These are phyloP conservation scores for Xylaria venustula DNA, from an alignment of 495 filamentous ascomycete genomes.

Conservation along the genomic window DNA sequence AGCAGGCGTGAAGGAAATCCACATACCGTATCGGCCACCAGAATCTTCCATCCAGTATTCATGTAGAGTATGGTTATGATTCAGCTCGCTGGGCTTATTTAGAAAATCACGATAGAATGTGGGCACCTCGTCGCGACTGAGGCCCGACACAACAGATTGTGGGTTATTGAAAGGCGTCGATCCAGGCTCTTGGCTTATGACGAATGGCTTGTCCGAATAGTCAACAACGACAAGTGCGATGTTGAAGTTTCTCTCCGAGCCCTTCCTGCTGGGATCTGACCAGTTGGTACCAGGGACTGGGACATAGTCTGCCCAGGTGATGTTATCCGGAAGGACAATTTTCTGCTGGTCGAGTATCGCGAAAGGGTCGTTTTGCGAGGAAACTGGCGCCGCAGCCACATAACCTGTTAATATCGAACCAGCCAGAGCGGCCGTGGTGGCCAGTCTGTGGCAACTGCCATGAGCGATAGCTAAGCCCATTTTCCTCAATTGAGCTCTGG, in stretches of 20 bases:
- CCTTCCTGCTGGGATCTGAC: slow-evolving; percentile 32
- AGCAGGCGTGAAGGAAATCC: not conserved
- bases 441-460: slow-evolving; percentile 20
- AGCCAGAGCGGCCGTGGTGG: slow-evolving; percentile 16
- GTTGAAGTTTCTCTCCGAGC: slow-evolving; percentile 36
- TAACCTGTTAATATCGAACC: slow-evolving; percentile 12
- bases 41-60: slow-evolving; percentile 50
- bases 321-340: slow-evolving; percentile 42
- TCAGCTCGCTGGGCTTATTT: slow-evolving; percentile 39
- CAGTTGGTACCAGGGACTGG: slow-evolving; percentile 34
- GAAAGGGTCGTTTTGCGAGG: slow-evolving; percentile 31
- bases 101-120: slow-evolving; percentile 40
- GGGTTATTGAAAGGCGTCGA: slow-evolving; percentile 43
- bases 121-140: slow-evolving; percentile 37
- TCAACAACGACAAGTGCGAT: slow-evolving; percentile 44
- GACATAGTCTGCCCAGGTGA: slow-evolving; percentile 43
- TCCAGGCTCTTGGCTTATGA: slow-evolving; percentile 32
- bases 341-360: slow-evolving; percentile 37
- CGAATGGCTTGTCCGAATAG: slow-evolving; percentile 37
- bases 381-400: slow-evolving; percentile 18
- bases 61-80: slow-evolving; percentile 40
- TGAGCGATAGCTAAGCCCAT: not conserved
- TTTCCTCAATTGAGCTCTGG: slow-evolving; percentile 5
- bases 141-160: slow-evolving; percentile 21
- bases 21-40: slow-evolving; percentile 33